These are phyloP conservation scores for Debaryomyces coudertii DNA, from an alignment of 1,139 yeast genomes.

Conservation along the genomic window DNA sequence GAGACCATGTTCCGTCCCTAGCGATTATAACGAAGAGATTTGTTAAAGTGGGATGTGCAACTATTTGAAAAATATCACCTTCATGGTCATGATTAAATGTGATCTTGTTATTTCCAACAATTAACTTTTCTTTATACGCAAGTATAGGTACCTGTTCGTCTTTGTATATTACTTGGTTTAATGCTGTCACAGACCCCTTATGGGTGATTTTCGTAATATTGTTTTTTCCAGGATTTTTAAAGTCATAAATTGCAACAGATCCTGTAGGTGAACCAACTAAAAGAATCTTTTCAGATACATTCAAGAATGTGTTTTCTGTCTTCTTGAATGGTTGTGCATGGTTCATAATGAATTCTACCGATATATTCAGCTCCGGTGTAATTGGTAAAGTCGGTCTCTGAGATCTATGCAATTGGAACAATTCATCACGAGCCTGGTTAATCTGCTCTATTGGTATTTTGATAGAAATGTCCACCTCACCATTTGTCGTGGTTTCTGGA, in stretches of 20 bases:
- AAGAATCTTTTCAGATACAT: slow-evolving; percentile 18
- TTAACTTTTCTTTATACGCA: slow-evolving; percentile 23
- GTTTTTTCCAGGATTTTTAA: slow-evolving; percentile 12
- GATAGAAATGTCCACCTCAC: neutral
- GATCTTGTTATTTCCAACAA: slow-evolving; percentile 18
- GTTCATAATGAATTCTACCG: slow-evolving; percentile 13
- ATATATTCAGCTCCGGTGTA: slow-evolving; percentile 19
- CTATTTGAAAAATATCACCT: slow-evolving; percentile 23
- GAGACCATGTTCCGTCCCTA: slow-evolving; percentile 28
- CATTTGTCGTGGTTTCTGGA: slow-evolving; percentile 10
- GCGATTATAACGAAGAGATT: slow-evolving; percentile 33
- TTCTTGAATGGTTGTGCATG: slow-evolving; percentile 22
- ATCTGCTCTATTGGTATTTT: slow-evolving; percentile 30
- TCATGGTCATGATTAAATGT: slow-evolving; percentile 9
- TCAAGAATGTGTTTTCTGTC: slow-evolving; percentile 16
- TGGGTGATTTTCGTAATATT: slow-evolving; percentile 17
- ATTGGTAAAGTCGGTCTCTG: slow-evolving; percentile 40
- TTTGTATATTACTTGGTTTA: slow-evolving; percentile 19
- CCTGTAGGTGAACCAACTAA: slow-evolving; percentile 29
- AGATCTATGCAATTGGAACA: slow-evolving; percentile 48
- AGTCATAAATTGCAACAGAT: slow-evolving; percentile 23
- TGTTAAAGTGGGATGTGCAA: slow-evolving; percentile 39
- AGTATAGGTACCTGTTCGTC: slow-evolving; percentile 20
- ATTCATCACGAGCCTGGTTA: slow-evolving; percentile 36
- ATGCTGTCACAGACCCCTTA: slow-evolving; percentile 21